Conservation (phyloP, 2,329 filamentous ascomycete genomes). For the Nemania serpens region DNA sequence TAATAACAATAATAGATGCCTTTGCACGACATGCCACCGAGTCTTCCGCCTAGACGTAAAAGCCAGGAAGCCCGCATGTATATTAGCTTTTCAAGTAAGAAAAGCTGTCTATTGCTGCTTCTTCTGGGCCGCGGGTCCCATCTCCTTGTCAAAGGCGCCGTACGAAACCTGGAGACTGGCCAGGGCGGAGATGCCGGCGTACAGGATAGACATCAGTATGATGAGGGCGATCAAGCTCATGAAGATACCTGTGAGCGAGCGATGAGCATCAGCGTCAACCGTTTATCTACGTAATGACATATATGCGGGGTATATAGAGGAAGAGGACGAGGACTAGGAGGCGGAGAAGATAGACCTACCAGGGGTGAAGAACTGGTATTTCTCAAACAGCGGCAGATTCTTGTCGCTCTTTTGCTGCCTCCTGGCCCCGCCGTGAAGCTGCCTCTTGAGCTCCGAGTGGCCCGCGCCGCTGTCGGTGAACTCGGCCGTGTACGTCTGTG, state of each 20-base stretch:
- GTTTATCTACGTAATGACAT: slow-evolving; percentile 17
- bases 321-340: background rate
- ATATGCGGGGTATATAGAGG: background rate
- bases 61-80: background rate
- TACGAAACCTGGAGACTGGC: slow-evolving; percentile 86
- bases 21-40: slow-evolving; percentile 6
- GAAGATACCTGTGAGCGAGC: slow-evolving; percentile 70
- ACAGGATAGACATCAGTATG: slow-evolving; percentile 76
- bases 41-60: background rate
- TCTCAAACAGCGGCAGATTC: slow-evolving; percentile 74
- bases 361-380: slow-evolving; percentile 92
- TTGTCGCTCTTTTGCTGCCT: slow-evolving; percentile 50
- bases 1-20: slow-evolving; percentile 11
- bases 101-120: slow-evolving; percentile 61
- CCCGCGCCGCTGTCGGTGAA: slow-evolving; percentile 57
- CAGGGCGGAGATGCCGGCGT: slow-evolving; percentile 77
- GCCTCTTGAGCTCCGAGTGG: slow-evolving; percentile 76
- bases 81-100: slow-evolving; percentile 1
- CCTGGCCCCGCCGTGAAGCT: slow-evolving; percentile 38
- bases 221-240: slow-evolving; percentile 77
- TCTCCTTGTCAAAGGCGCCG: slow-evolving; percentile 95
- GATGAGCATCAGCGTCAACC: background rate
- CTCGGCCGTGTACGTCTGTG: slow-evolving; percentile 65
- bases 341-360: slow-evolving; percentile 56
- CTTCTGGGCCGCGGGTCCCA: slow-evolving; percentile 86